Base-by-base conservation (phyloP, 2,329 filamentous ascomycete species). In the Epichloe gansuensis region DNA sequence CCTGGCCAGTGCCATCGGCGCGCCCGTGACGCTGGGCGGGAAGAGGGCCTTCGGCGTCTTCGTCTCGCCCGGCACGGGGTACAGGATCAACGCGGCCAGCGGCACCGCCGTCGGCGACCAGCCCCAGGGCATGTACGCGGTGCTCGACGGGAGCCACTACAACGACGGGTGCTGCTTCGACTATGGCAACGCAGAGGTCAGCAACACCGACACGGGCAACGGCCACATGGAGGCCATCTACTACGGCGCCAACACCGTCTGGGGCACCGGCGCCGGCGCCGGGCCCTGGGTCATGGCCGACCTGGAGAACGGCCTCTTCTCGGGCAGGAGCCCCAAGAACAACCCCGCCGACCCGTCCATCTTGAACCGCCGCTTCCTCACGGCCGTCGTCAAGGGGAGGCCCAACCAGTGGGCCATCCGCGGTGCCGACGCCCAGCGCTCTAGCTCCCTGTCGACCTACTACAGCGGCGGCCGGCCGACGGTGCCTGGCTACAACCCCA, bases 221-320 rank as follows among this genome's bases (percentile, higher is more conserved):
- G 82, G 78, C 15, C 81, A 84, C 60, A 86, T 86, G 82, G 82
- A 86, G 61, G 78, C 82, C 52, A 78, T 85, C 54, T 85, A 85
- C 72, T 85, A 73, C 59, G 82, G 82, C 1, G 67, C 69, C 0
- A 55, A 82, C 1, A 67, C 70, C 0, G 54, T 54, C 57, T 83
- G 78, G 77, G 81, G 81, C 17, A 65, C 63, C 7, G 82, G 82
- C 8, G 52, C 76, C 4, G 81, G 81, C 45, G 72, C 58, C 44
- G 81, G 82, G 0, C 82, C 82, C 0, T 85, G 82, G 82, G 62
- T 85, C 58, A 84, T 85, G 80, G 82, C 81, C 0, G 82, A 86
- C 64, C 73, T 86, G 0, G 82, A 86, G 62, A 83, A 85, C 56
- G 78, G 79, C 3, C 67, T 86, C 2, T 85, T 84, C 67, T 81